Conservation (phyloP, 192 early-diverging fungal species). For the Linnemannia schmuckeri region DNA sequence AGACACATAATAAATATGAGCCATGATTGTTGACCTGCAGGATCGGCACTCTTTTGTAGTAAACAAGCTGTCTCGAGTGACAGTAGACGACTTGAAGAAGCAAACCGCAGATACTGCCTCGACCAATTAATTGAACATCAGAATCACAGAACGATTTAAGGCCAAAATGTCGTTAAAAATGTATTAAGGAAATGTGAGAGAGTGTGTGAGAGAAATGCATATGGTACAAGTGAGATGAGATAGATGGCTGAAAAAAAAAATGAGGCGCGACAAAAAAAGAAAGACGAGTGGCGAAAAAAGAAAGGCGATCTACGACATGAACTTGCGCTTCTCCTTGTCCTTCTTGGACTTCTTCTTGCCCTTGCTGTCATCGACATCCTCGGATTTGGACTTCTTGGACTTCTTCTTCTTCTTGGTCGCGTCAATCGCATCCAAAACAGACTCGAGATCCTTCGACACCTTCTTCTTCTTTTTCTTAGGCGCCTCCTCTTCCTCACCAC, state of each 20-base stretch:
- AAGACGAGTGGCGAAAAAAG: not conserved
- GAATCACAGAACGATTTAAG: too few species aligned
- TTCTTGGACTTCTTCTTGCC: slow-evolving; percentile 50
- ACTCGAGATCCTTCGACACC: slow-evolving; percentile 61
- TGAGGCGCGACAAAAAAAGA: not conserved
- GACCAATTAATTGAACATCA: too few species aligned
- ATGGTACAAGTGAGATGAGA: slow-evolving; percentile 8
- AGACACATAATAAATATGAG: too few species aligned
- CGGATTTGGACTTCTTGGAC: slow-evolving; percentile 59
- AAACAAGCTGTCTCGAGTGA: too few species aligned
- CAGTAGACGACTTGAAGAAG: too few species aligned
- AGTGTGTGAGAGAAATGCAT: not conserved
- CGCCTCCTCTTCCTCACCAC: slow-evolving; percentile 41
- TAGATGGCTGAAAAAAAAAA: slow-evolving; percentile 9
- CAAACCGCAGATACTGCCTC: too few species aligned
- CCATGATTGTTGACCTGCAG: too few species aligned
- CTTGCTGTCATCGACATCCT: slow-evolving; percentile 51
- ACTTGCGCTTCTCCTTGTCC: slow-evolving; percentile 59
- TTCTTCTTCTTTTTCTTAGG: slow-evolving; percentile 64
- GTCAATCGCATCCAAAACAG: slow-evolving; percentile 68
- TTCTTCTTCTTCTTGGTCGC: slow-evolving; percentile 67
- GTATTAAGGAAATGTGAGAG: not conserved
- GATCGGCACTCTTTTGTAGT: too few species aligned
- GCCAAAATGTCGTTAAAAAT: not conserved
- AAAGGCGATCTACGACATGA: slow-evolving; percentile 40